Conservation (phyloP, 2,329 filamentous ascomycete species). For the Pseudonectria foliicola region DNA sequence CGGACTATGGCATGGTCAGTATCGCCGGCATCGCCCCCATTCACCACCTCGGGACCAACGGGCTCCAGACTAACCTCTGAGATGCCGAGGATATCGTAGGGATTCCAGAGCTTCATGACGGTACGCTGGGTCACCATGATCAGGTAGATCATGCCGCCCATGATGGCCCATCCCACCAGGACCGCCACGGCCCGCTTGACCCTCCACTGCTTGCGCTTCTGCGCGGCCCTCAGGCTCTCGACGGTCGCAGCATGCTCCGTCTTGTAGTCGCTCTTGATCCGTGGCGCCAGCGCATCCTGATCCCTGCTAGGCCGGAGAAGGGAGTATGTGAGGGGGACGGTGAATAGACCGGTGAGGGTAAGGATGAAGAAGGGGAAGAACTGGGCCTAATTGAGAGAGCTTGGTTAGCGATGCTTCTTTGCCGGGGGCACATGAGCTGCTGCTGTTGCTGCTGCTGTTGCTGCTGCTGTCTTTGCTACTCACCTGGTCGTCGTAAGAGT, state of each 20-base stretch:
- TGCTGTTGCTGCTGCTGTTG: too few species aligned
- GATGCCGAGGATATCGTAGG: slow-evolving; percentile 88
- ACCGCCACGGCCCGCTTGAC: slow-evolving; percentile 77
- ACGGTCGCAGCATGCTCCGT: slow-evolving; percentile 80
- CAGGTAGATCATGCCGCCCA: slow-evolving; percentile 87
- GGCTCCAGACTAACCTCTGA: slow-evolving; percentile 55
- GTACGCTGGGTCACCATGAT: slow-evolving; percentile 71
- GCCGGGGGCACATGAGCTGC: too few species aligned
- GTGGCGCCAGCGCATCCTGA: slow-evolving; percentile 71
- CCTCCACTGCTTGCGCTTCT: slow-evolving; percentile 83
- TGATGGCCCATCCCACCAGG: slow-evolving; percentile 70
- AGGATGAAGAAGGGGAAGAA: slow-evolving; percentile 99
- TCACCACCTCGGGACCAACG: too few species aligned
- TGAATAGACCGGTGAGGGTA: slow-evolving; percentile 80
- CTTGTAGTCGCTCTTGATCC: slow-evolving; percentile 75
- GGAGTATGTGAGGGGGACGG: slow-evolving; percentile 82
- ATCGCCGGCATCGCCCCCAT: too few species aligned
- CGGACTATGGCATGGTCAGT: slow-evolving; percentile 45
- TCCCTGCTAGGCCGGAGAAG: slow-evolving; percentile 72
- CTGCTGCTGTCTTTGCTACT: slow-evolving; percentile 8
- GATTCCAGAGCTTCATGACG: slow-evolving; percentile 81
- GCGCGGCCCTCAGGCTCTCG: slow-evolving; percentile 71
- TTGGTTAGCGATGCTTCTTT: too few species aligned
- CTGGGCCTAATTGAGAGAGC: slow-evolving; percentile 60
- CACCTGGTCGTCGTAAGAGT: slow-evolving; percentile 95